Evolutionary conservation across 495 filamentous ascomycete species (phyloP), one percentile per base, ranked within the genome.

Genomic region (Talaromyces nanjingensis): DNA sequence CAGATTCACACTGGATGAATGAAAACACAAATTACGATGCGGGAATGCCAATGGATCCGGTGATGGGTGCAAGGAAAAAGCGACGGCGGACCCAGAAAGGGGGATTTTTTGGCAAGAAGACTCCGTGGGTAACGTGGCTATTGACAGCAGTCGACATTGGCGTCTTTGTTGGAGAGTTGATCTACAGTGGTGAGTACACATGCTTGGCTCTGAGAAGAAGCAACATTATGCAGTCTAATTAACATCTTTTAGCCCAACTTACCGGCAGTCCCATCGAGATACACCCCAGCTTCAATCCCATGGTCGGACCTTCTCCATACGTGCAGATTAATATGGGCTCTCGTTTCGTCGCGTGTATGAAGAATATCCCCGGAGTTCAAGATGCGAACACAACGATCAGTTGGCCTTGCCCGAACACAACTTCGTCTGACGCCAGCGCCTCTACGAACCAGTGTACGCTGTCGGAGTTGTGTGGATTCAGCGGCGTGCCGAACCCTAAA

Each of bases 241-340:
- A 65, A 74, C 47, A 3, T 52, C 42, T 42, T 64, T n/a, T 59
- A 76, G 65, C 65, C 37, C 73, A 76, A 73, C 77, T 79, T 42
- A 81, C 74, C 11, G 72, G 72, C 59, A 86, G 86, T 2, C 91
- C 92, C 11, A 97, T 98, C 69, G 84, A 89, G 74, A 96, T 86
- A 27, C 79, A 93, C 29, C 96, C 94, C 4, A 77, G 78, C 11
- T 93, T 98, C 78, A 98, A 98, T 73, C 90, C 90, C 53, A 96
- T 98, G 91, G 96, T 98, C 70, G 94, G 94, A 0, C 94, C 94
- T 3, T 96, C 92, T 2, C 82, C 89, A 4, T 91, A 90, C 67
- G 83, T 98, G 31, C 86, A 94, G 66, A 96, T 98, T 74, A 96
- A 94, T 71, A 96, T 98, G 92, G 94, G 94, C 64, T 91, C 93